Conservation (phyloP, 2,329 filamentous ascomycete species). For the Microcyclosporella mali region DNA sequence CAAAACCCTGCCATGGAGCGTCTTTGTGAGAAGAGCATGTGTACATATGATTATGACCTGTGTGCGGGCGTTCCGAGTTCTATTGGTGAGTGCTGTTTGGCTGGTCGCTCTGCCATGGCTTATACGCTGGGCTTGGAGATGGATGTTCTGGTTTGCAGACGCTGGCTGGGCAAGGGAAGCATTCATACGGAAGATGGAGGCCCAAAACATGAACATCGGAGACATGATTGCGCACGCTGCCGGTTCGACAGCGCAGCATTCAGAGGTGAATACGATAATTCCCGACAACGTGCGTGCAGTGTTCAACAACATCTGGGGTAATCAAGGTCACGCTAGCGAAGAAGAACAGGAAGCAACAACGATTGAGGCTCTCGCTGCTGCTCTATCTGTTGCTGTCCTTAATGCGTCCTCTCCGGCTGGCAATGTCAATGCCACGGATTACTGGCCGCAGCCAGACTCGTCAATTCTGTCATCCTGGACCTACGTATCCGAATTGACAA, state of each 20-base stretch:
- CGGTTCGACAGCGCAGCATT: no score
- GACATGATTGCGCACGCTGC: background rate
- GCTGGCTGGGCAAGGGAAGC: slow-evolving; percentile 55
- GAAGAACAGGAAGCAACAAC: slow-evolving; percentile 3
- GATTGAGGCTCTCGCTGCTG: slow-evolving; percentile 5
- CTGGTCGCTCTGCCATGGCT: slow-evolving; percentile 79
- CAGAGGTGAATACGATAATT: no score
- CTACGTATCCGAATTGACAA: slow-evolving; percentile 58
- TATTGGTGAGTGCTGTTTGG: slow-evolving; percentile 81
- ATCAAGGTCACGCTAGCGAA: slow-evolving; percentile 8
- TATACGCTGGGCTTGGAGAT: slow-evolving; percentile 87
- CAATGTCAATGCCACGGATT: slow-evolving; percentile 6
- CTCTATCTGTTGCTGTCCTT: slow-evolving; percentile 8
- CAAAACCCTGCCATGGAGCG: slow-evolving; percentile 65
- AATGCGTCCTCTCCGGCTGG: slow-evolving; percentile 2
- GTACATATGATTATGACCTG: slow-evolving; percentile 55
- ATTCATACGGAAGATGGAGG: slow-evolving; percentile 24
- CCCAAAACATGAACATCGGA: slow-evolving; percentile 1
- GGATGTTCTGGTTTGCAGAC: slow-evolving; percentile 91
- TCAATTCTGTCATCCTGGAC: slow-evolving; percentile 28
- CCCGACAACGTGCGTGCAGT: slow-evolving; percentile 6
- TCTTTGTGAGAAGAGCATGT: slow-evolving; percentile 74
- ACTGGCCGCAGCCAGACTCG: slow-evolving; percentile 17
- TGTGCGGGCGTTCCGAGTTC: slow-evolving; percentile 47
- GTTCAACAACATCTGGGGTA: slow-evolving; percentile 10